Conservation (phyloP, 1,139 yeast genomes). For the Pneumocystis murina region DNA sequence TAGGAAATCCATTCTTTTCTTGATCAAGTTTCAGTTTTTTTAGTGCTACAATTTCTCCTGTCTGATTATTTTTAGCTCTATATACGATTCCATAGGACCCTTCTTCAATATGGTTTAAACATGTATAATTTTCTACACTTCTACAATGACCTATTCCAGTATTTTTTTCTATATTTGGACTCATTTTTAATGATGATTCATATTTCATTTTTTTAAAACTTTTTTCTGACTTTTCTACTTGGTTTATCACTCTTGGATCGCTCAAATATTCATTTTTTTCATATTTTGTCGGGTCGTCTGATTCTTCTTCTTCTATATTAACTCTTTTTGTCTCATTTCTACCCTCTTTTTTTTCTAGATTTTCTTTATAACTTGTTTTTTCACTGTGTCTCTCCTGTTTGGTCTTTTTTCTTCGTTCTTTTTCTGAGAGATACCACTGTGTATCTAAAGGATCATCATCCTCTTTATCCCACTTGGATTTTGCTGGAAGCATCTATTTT, state of each 20-base stretch:
- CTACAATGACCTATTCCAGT: constrained; percentile 7
- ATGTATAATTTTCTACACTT: constrained; percentile 16
- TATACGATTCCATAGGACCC: constrained; percentile 35
- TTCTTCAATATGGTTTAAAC: constrained; percentile 26
- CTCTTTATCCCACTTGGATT: constrained; percentile 11
- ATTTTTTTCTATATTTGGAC: not conserved
- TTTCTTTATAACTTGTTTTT: not conserved
- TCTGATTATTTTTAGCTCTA: constrained; percentile 37
- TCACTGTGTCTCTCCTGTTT: constrained; percentile 8
- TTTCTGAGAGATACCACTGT: constrained; percentile 5
- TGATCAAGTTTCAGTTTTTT: constrained; percentile 40
- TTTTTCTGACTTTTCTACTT: not conserved
- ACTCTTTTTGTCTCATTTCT: not conserved
- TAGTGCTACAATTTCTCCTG: constrained; percentile 43
- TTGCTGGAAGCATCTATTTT: not conserved
- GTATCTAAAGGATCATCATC: constrained; percentile 7
- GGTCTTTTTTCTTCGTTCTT: constrained; percentile 7
- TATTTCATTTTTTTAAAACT: not conserved
- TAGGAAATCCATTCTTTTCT: constrained; percentile 55
- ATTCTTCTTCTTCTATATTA: not conserved
- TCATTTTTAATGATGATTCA: not conserved
- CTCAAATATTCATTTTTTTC: not conserved
- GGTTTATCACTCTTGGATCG: not conserved
- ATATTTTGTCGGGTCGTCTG: not conserved
- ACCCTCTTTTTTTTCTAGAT: not conserved